Base-by-base conservation (phyloP, 2,329 filamentous ascomycete species). In the Trichoderma koningii region DNA sequence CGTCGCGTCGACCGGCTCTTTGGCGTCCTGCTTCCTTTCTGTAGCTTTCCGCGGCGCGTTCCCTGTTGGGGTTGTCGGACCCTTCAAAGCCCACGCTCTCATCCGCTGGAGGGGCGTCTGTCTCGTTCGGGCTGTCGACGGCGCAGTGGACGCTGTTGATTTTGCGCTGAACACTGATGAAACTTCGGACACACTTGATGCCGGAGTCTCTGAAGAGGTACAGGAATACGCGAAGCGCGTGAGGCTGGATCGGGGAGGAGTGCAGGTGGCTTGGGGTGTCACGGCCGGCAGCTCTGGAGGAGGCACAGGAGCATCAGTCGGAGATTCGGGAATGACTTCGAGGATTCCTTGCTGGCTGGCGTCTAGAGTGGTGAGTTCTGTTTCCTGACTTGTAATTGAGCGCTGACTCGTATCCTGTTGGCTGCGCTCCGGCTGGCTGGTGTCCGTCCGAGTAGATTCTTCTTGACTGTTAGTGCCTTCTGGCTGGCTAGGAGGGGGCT, bases 41-140 rank as follows among this genome's bases (percentile, higher is more conserved):
- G 65, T 65, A 64, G 69, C 72, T 30, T 69, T 64, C 47, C 70
- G 71, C 5, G 74, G 69, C 66, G 73, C 73, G n/a, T 72, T 67
- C 17, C 71, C 66, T 41, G 71, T 73, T 12, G 75, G 73, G 9
- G 75, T 73, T 66, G 69, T 67, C 26, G 71, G 66, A 1, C 60
- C 59, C 42, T 68, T 73, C 56, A 73, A 66, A 1, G 84, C 84
- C 66, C 77, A 78, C 38, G 76, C 77, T 17, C 83, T 82, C 34
- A 87, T 77, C 50, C 83, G 81, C 67, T 86, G 83, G 4, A 87
- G 74, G 3, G 84, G 83, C 0, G 84, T 86, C 69, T 80, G 74
- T 65, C 78, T 71, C 68, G 82, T 73, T 67, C 78, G 69, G 64
- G 80, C 73, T 63, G 80, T 77, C 44, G 83, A 78, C 68, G 77